A percentile compares a stretch with the other conserved stretches of the same genome.
Conservation (phyloP, 140 eudicot genomes). For the Flaveria floridana region DNA sequence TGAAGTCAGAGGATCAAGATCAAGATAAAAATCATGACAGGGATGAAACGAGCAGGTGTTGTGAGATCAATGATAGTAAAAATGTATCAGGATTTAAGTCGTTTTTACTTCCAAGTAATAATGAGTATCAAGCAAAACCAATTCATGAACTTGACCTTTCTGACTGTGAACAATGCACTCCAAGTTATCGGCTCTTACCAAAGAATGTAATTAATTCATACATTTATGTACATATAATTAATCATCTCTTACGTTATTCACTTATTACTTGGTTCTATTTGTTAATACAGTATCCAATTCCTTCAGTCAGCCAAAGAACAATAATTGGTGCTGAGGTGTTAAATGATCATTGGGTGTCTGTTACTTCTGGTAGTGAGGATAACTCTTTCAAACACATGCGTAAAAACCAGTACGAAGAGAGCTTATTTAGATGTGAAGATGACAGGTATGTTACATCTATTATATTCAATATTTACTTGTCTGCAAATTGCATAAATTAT, state of each 20-base stretch:
- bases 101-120: constrained; percentile 49
- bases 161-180: constrained; percentile 78
- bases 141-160: constrained; percentile 94
- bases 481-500: not conserved
- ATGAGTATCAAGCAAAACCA: constrained; percentile 65
- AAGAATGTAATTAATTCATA: constrained; percentile 54
- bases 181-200: constrained; percentile 90
- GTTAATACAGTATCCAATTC: constrained; percentile 70
- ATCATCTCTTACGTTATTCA: not conserved
- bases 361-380: constrained; percentile 96
- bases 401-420: constrained; percentile 92
- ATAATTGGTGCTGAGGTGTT: constrained; percentile 64
- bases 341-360: constrained; percentile 97
- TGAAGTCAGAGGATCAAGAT: constrained; percentile 46
- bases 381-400: constrained; percentile 97
- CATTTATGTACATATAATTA: constrained; percentile 12
- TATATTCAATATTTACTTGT: not conserved
- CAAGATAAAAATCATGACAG: constrained; percentile 40
- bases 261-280: constrained; percentile 14
- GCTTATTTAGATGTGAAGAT: constrained; percentile 95
- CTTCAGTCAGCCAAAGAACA: constrained; percentile 76
- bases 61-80: constrained; percentile 45
- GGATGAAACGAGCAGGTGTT: constrained; percentile 40
- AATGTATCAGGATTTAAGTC: constrained; percentile 38
- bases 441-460: constrained; percentile 51